phyloP scores from a whole-genome alignment of 768 basidiomycete genomes.

The Psilocybe cyanescens region DNA sequence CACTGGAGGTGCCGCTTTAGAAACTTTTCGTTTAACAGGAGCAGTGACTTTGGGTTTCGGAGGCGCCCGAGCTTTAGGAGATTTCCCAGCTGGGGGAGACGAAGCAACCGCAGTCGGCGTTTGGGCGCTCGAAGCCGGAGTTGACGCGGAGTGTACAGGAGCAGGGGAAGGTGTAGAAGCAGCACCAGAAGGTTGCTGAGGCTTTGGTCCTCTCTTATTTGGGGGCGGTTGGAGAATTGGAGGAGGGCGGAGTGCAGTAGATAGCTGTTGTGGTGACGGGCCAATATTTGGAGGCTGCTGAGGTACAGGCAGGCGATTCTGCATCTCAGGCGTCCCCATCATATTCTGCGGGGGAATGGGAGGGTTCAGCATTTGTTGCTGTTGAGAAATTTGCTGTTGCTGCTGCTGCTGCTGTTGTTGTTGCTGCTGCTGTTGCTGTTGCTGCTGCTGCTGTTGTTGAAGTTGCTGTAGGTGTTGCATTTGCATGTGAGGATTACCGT shows the following conservation, averaged over 20 bases:
- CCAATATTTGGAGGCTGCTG: conserved; percentile 25
- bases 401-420: not conserved
- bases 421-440: conserved; percentile 11
- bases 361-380: conserved; percentile 18
- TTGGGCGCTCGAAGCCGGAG: conserved; percentile 48
- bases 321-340: conserved; percentile 19
- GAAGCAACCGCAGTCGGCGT: conserved; percentile 58
- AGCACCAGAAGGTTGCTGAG: conserved; percentile 16
- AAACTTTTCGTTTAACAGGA: conserved; percentile 25
- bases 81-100: conserved; percentile 72
- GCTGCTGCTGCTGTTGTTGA: not conserved
- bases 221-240: conserved; percentile 25
- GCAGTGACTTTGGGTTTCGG: conserved; percentile 24
- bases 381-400: conserved; percentile 19
- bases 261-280: conserved; percentile 25
- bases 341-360: conserved; percentile 6
- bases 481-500: conserved; percentile 2
- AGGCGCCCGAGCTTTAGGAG: conserved; percentile 61
- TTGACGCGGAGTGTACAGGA: conserved; percentile 37
- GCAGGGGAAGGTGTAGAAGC: conserved; percentile 25
- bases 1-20: conserved; percentile 30
- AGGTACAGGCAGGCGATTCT: conserved; percentile 18
- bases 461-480: conserved; percentile 11
- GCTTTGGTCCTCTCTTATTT: conserved; percentile 14
- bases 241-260: conserved; percentile 18